Evolutionary conservation across 805 yeast species (phyloP).

Genomic region (Metschnikowia koreensis): DNA sequence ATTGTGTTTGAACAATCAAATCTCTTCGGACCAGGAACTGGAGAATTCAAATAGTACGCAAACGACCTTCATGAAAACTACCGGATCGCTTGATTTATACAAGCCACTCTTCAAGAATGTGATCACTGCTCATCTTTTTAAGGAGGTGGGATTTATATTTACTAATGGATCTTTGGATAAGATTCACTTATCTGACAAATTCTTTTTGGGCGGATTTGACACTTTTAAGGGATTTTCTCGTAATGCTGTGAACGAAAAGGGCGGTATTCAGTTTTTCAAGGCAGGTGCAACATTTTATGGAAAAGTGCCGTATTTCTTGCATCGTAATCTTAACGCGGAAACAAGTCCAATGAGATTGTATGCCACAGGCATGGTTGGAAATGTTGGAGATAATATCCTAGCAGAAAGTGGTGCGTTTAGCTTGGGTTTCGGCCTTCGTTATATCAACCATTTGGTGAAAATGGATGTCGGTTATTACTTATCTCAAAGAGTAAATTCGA

Average conservation of each 20-base stretch:
- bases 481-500: constrained; percentile 24
- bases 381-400: constrained; percentile 36
- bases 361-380: constrained; percentile 65
- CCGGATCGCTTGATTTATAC: constrained; percentile 29
- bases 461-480: constrained; percentile 41
- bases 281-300: constrained; percentile 59
- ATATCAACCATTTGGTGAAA: constrained; percentile 40
- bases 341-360: constrained; percentile 49
- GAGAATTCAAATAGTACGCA: constrained; percentile 20
- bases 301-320: constrained; percentile 50
- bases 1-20: constrained; percentile 63
- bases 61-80: constrained; percentile 34
- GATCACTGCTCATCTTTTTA: constrained; percentile 49
- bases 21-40: constrained; percentile 33
- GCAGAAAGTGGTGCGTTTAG: constrained; percentile 25
- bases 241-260: constrained; percentile 70
- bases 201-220: constrained; percentile 77
- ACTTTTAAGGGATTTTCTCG: constrained; percentile 68
- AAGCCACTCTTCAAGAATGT: constrained; percentile 44
- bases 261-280: constrained; percentile 64
- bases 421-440: constrained; percentile 38
- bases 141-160: constrained; percentile 56
- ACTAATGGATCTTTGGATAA: constrained; percentile 28
- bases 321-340: constrained; percentile 19
- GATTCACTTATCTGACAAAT: constrained; percentile 72